Evolutionary conservation across 768 basidiomycete species (phyloP).

Genomic region (Inosperma sp.): DNA sequence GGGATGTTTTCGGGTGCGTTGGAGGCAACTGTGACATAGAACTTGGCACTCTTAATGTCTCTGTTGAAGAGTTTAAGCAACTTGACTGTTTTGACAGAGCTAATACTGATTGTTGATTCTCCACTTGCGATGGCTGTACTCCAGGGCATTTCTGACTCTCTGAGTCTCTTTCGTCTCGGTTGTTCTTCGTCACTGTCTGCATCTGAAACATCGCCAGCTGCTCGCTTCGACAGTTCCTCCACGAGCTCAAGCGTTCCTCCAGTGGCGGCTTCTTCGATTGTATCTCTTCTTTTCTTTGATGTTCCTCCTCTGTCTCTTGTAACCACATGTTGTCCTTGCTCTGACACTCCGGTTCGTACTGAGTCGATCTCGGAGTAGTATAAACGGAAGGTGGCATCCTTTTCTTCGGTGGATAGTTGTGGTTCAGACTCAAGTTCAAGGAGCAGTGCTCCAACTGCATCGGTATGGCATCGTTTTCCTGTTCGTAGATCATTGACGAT

Average conservation of each 20-base stretch:
- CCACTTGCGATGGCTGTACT: neutral
- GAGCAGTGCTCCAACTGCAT: too few relatives aligned
- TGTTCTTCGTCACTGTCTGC: neutral
- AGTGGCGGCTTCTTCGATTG: neutral
- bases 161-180: neutral
- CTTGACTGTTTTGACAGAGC: neutral
- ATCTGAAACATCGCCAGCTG: neutral
- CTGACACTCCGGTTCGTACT: too few relatives aligned
- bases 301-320: neutral
- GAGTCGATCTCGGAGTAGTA: too few relatives aligned
- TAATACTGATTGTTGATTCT: neutral
- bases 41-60: neutral
- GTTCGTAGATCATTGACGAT: too few relatives aligned
- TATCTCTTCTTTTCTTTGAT: neutral
- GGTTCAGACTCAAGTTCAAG: too few relatives aligned
- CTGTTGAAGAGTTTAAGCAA: neutral
- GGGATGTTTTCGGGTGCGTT: constrained; percentile 5
- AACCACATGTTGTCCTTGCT: too few relatives aligned
- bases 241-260: neutral
- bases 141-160: constrained; percentile 1
- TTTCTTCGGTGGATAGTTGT: too few relatives aligned
- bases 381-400: too few relatives aligned
- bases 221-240: neutral
- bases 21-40: neutral
- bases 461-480: too few relatives aligned